Conservation (phyloP, 257 asterid genomes). For the Plantago ovata region DNA sequence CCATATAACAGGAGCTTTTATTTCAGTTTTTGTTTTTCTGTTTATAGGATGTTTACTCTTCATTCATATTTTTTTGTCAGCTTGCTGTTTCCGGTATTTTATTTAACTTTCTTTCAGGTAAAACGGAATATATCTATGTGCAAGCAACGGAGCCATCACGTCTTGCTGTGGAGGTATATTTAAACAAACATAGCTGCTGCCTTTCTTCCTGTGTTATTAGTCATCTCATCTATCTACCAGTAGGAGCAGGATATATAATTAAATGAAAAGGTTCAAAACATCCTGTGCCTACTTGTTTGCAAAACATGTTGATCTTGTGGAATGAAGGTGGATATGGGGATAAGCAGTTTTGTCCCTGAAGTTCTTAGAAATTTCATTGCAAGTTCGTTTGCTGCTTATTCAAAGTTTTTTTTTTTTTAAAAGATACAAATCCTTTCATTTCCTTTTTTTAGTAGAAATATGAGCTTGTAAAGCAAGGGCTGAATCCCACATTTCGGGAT, state of each 20-base stretch:
- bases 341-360: no score
- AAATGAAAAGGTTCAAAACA: no score
- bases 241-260: conserved; percentile 1
- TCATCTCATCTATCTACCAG: conserved; percentile 11
- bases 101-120: conserved; percentile 48
- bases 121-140: conserved; percentile 72
- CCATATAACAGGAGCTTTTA: conserved; percentile 15
- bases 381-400: no score
- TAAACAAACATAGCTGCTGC: background rate
- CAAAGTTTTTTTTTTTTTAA: no score
- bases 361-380: no score
- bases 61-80: conserved; percentile 3
- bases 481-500: no score
- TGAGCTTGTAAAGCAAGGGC: no score
- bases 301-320: no score
- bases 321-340: no score
- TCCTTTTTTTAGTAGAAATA: no score
- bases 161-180: conserved; percentile 70
- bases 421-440: no score
- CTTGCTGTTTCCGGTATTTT: conserved; percentile 1
- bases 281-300: no score
- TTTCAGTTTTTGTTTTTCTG: conserved; percentile 12
- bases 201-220: conserved; percentile 6
- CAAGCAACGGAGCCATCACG: conserved; percentile 70
- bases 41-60: conserved; percentile 15